These are phyloP conservation scores for Litsea cubeba DNA, from an alignment of 164 flowering plant genomes.

Conservation along the genomic window DNA sequence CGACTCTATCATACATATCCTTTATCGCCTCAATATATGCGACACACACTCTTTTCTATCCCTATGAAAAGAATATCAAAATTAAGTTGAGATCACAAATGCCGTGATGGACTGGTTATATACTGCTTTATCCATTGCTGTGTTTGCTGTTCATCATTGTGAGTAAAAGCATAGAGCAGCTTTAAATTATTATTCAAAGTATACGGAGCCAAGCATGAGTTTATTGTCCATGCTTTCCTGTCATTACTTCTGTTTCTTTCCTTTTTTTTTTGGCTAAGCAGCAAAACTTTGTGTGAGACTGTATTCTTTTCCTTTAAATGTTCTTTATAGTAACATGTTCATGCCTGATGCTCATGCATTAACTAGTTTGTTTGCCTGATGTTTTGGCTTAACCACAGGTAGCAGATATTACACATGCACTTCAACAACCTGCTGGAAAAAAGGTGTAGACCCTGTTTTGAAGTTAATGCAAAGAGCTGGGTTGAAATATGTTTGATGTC, in stretches of 20 bases:
- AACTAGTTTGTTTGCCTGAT: neutral
- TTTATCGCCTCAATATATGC: no score
- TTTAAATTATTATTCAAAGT: no score
- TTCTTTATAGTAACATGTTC: conserved; percentile 2
- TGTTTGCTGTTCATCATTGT: neutral
- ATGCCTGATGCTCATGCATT: neutral
- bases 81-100: neutral
- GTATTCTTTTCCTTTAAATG: neutral
- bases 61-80: no score
- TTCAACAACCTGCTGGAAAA: conserved; percentile 97
- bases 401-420: conserved; percentile 91
- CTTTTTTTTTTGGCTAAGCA: neutral
- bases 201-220: neutral
- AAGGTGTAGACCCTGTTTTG: conserved; percentile 37
- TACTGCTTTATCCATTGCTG: neutral
- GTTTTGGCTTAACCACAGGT: conserved; percentile 42
- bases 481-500: neutral
- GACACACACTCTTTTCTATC: no score
- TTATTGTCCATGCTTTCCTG: neutral
- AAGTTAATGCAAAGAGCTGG: conserved; percentile 1
- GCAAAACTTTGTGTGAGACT: neutral
- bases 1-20: no score
- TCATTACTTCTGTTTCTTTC: no score
- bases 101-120: neutral
- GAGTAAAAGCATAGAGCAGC: neutral